A percentile compares a stretch with the other conserved stretches of the same genome.
phyloP scores from a whole-genome alignment of 2,329 filamentous ascomycete genomes.

The Diaporthe eres region DNA sequence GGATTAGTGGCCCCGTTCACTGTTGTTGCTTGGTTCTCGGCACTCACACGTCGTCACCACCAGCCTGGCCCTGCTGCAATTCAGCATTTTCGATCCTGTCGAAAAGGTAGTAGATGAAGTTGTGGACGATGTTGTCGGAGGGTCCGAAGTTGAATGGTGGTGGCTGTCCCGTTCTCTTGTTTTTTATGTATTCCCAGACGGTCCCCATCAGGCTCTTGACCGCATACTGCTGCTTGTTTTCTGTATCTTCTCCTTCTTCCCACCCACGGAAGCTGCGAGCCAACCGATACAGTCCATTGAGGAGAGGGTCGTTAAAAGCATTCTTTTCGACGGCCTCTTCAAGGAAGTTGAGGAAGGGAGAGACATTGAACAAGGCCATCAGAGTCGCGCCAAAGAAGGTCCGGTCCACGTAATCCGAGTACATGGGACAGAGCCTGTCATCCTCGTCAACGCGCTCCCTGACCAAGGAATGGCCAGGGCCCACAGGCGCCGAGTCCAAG shows the following conservation, averaged over 20 bases:
- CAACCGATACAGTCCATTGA: neutral
- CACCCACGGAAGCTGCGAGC: neutral
- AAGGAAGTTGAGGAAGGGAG: constrained; percentile 9
- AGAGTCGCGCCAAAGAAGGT: neutral
- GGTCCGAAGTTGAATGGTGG: neutral
- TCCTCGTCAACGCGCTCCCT: neutral
- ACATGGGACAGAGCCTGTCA: neutral
- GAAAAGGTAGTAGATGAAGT: neutral
- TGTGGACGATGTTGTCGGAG: neutral
- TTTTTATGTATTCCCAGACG: neutral
- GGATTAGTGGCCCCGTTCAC: neutral
- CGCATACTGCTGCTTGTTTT: neutral
- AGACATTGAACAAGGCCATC: constrained; percentile 22
- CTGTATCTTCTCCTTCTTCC: fast-evolving
- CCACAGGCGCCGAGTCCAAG: neutral
- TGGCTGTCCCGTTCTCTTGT: neutral
- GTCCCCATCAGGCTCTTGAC: neutral
- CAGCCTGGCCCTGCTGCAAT: neutral
- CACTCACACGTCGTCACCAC: neutral
- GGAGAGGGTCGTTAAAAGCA: neutral
- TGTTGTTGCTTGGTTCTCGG: neutral
- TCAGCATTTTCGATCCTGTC: neutral
- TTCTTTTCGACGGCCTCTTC: neutral
- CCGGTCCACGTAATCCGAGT: neutral
- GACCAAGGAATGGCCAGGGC: neutral